Conservation (phyloP, 164 flowering plant genomes). For the Magnolia officinalis region DNA sequence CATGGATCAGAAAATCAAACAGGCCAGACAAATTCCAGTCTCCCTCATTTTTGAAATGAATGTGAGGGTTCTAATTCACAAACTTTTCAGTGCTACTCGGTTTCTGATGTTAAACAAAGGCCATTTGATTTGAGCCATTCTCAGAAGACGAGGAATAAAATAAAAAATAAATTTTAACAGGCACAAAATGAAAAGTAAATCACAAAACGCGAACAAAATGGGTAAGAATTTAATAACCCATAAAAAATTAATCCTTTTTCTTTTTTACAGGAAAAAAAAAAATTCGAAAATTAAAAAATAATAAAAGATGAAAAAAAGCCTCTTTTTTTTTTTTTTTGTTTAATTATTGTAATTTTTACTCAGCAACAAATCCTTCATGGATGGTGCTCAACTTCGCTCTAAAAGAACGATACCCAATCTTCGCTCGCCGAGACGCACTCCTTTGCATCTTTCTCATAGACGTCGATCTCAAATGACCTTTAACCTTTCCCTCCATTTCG, state of each 20-base stretch:
- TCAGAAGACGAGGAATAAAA: no score
- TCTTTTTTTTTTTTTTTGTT: background rate
- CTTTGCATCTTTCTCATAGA: constrained; percentile 42
- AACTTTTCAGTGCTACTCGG: no score
- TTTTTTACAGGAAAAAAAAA: background rate
- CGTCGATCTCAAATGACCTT: constrained; percentile 16
- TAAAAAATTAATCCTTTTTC: background rate
- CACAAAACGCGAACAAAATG: no score
- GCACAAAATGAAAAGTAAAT: background rate
- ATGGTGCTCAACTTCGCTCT: constrained; percentile 46
- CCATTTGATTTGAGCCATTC: no score
- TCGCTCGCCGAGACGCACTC: constrained; percentile 42
- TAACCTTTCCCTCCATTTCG: background rate
- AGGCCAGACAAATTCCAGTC: no score
- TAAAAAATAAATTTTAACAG: background rate
- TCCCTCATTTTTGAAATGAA: no score
- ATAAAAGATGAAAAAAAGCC: no score
- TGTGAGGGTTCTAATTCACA: no score
- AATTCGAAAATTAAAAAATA: background rate
- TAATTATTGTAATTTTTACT: background rate
- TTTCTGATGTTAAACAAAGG: no score
- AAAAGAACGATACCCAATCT: constrained; percentile 46
- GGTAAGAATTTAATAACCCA: no score
- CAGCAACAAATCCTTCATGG: constrained; percentile 38
- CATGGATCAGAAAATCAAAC: no score